Conservation (phyloP, 257 asterid species). For the Fraxinus pennsylvanica region DNA sequence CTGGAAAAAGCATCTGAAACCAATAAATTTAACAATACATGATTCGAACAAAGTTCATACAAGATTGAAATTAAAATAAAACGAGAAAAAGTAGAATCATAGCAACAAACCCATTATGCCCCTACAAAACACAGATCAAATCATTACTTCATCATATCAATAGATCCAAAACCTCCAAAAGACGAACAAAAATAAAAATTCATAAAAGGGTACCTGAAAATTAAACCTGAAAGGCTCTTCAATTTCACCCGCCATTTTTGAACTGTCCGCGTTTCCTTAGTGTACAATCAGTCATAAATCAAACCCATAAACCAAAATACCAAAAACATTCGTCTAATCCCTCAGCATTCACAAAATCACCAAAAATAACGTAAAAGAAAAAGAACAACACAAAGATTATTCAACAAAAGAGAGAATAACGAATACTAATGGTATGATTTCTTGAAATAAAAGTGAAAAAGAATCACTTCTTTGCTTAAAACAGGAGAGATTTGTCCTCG, state of each 20-base stretch:
- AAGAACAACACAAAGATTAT: constrained; percentile 13
- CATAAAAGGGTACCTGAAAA: constrained; percentile 54
- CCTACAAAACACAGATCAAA: constrained; percentile 4
- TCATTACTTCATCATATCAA: constrained; percentile 17
- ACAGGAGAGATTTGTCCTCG: constrained; percentile 36
- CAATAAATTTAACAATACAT: background rate
- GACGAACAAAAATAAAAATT: background rate
- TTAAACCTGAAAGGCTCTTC: constrained; percentile 55
- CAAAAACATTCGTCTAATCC: background rate
- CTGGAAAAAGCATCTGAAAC: background rate
- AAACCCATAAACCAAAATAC: constrained; percentile 33
- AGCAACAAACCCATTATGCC: constrained; percentile 4
- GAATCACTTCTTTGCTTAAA: constrained; percentile 53
- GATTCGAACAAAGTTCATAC: background rate
- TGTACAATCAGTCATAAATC: constrained; percentile 5
- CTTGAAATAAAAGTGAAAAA: constrained; percentile 24
- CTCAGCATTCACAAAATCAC: background rate
- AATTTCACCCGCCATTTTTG: constrained; percentile 71
- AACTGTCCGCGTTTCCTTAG: constrained; percentile 29
- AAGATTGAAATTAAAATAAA: background rate
- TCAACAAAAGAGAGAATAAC: constrained; percentile 13
- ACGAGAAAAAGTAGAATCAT: constrained; percentile 6
- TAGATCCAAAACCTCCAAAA: constrained; percentile 23
- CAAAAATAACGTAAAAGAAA: background rate
- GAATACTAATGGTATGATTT: background rate